Evolutionary conservation across 176 grass and related monocot genomes (phyloP).

Genomic region (Oryza brachyantha): DNA sequence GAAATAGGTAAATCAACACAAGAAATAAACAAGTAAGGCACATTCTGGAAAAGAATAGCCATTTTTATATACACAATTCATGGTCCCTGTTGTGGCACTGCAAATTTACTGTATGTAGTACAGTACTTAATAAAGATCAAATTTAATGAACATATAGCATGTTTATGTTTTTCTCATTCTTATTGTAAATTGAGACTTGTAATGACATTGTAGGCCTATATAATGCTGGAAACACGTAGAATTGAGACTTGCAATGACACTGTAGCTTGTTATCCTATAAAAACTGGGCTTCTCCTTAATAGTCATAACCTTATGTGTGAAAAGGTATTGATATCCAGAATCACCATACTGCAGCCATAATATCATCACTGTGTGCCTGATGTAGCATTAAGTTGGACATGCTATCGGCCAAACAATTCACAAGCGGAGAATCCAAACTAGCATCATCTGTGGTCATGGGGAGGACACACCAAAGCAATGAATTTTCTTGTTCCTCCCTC

Average conservation of each 20-base stretch:
- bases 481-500: constrained; percentile 55
- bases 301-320: background rate
- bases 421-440: constrained; percentile 28
- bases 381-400: constrained; percentile 36
- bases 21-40: background rate
- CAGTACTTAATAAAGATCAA: background rate
- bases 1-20: background rate
- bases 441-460: constrained; percentile 45
- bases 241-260: too few species aligned
- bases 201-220: background rate
- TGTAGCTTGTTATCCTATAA: too few species aligned
- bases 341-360: constrained; percentile 12
- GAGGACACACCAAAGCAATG: constrained; percentile 32
- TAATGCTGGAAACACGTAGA: background rate
- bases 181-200: background rate
- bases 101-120: background rate
- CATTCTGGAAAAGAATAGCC: background rate
- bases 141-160: background rate
- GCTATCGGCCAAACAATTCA: constrained; percentile 21
- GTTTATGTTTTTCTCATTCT: background rate
- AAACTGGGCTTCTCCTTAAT: background rate
- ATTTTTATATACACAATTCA: background rate
- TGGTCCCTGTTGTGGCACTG: background rate
- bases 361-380: constrained; percentile 22
- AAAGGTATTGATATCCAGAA: background rate